Conservation (phyloP, 306 rosid species). For the Rosa multiflora region DNA sequence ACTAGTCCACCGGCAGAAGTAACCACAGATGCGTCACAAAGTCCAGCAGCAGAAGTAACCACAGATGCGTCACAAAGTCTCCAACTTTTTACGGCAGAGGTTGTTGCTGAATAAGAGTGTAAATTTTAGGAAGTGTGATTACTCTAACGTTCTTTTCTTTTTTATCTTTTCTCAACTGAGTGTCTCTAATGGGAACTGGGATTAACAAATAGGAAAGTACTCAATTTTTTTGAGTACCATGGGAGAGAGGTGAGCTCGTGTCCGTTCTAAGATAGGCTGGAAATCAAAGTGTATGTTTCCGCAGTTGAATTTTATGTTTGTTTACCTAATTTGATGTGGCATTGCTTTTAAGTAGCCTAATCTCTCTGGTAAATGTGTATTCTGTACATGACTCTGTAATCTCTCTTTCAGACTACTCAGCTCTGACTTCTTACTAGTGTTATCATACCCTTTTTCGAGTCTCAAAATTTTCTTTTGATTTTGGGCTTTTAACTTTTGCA, state of each 20-base stretch:
- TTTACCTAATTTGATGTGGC: conserved; percentile 10
- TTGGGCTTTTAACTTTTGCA: conserved; percentile 36
- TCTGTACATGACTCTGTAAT: conserved; percentile 38
- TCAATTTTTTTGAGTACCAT: conserved; percentile 30
- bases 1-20: conserved; percentile 36
- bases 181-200: conserved; percentile 38
- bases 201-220: conserved; percentile 47
- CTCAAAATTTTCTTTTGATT: conserved; percentile 30
- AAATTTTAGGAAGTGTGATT: conserved; percentile 49
- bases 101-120: conserved; percentile 33
- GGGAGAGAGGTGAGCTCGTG: conserved; percentile 31
- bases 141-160: conserved; percentile 46
- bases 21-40: conserved; percentile 24
- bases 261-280: conserved; percentile 21
- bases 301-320: conserved; percentile 12
- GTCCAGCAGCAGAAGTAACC: conserved; percentile 37
- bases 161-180: conserved; percentile 7
- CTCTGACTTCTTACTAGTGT: conserved; percentile 27
- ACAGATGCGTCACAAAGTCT: conserved; percentile 27
- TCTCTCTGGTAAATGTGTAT: conserved; percentile 31
- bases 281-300: conserved; percentile 29
- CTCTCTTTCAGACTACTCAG: conserved; percentile 27
- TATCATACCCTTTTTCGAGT: conserved; percentile 23
- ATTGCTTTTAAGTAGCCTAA: neutral
- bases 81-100: conserved; percentile 43